Conservation (phyloP, 805 yeast genomes). For the Isabelozyma gotoi region DNA sequence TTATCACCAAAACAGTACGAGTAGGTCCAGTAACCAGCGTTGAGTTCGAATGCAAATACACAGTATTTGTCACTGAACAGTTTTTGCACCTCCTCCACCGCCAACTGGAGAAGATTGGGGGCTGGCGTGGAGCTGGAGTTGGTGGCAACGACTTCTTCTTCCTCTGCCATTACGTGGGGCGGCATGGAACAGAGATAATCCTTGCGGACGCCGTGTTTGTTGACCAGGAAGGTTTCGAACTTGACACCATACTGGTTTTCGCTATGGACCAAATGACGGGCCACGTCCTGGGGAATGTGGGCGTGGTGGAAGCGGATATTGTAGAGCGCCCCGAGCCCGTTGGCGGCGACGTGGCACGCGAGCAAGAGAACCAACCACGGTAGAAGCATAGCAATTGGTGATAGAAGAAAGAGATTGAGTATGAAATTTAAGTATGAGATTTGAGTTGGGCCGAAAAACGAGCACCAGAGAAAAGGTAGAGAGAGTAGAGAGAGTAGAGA, state of each 20-base stretch:
- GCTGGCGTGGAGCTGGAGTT: neutral
- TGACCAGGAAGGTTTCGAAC: slow-evolving; percentile 15
- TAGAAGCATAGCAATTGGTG: neutral
- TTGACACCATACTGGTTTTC: slow-evolving; percentile 7
- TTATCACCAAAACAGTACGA: slow-evolving; percentile 49
- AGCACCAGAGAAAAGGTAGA: no score
- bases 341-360: neutral
- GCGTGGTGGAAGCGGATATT: slow-evolving; percentile 14
- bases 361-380: neutral
- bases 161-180: neutral
- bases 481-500: no score
- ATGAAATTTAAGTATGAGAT: no score
- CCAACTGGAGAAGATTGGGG: slow-evolving; percentile 13
- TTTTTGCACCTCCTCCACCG: slow-evolving; percentile 12
- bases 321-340: slow-evolving; percentile 9
- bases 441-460: no score
- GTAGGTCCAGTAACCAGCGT: slow-evolving; percentile 55
- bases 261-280: slow-evolving; percentile 8
- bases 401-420: no score
- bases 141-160: slow-evolving; percentile 1
- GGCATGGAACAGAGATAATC: slow-evolving; percentile 24
- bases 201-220: slow-evolving; percentile 2
- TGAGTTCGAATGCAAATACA: slow-evolving; percentile 19
- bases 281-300: slow-evolving; percentile 14
- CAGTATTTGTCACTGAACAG: slow-evolving; percentile 21